Percentiles rank a stretch among this genome's conserved stretches.
phyloP scores from a whole-genome alignment of 108 stramenopile genomes.

The Chaetoceros tenuissimus region DNA sequence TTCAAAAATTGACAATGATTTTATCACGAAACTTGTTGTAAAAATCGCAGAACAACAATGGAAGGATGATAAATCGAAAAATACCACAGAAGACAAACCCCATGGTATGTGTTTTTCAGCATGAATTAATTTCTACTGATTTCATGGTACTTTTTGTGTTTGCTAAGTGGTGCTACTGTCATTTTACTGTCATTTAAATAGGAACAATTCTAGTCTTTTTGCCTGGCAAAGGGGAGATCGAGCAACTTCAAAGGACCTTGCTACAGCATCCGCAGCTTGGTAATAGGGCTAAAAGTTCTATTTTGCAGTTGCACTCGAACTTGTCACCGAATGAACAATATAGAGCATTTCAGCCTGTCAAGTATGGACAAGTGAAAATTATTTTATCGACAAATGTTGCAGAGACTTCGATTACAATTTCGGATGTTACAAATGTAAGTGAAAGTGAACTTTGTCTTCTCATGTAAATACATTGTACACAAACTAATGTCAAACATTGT shows the following conservation, averaged over 20 bases:
- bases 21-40: conserved; percentile 25
- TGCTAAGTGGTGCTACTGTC: neutral
- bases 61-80: neutral
- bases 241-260: conserved; percentile 28
- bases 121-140: too few relatives aligned
- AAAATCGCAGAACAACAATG: conserved; percentile 31
- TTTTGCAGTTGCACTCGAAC: conserved; percentile 67
- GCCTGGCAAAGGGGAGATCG: conserved; percentile 78
- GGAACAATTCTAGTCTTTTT: conserved; percentile 87
- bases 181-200: conserved; percentile 1
- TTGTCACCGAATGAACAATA: conserved; percentile 55
- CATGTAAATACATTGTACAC: conserved; percentile 35
- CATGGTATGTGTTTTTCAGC: too few relatives aligned
- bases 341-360: conserved; percentile 49
- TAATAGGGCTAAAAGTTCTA: conserved; percentile 1
- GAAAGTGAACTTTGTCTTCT: neutral
- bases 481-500: conserved; percentile 58
- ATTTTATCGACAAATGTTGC: conserved; percentile 86
- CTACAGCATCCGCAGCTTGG: conserved; percentile 10
- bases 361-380: conserved; percentile 56
- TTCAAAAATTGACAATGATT: conserved; percentile 33
- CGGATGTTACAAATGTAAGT: conserved; percentile 41
- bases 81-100: neutral
- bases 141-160: too few relatives aligned
- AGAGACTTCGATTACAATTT: conserved; percentile 64